Evolutionary conservation across 495 filamentous ascomycete species (phyloP).

Genomic region (Neurospora africana): DNA sequence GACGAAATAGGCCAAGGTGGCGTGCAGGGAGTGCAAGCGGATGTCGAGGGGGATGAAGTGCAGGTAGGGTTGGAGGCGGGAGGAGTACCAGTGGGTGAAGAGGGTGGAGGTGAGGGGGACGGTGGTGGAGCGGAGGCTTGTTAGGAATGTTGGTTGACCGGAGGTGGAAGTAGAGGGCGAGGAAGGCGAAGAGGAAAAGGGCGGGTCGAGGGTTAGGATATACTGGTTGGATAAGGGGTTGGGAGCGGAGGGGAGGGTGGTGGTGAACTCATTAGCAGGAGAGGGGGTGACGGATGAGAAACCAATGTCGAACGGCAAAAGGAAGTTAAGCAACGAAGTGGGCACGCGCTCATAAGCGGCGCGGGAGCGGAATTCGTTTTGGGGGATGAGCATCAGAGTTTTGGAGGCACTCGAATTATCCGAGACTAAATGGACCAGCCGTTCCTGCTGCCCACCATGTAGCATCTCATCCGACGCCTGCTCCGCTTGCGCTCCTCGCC

Average conservation of each 20-base stretch:
- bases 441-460: constrained; percentile 40
- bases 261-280: not conserved
- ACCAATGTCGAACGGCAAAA: constrained; percentile 31
- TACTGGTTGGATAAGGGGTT: constrained; percentile 28
- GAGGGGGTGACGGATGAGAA: constrained; percentile 9
- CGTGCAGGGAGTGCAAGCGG: constrained; percentile 53
- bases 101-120: constrained; percentile 55
- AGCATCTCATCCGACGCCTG: constrained; percentile 22
- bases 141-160: not conserved
- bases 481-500: constrained; percentile 44
- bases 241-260: not conserved
- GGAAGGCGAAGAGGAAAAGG: not conserved
- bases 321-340: constrained; percentile 22
- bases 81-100: constrained; percentile 68
- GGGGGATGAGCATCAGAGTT: constrained; percentile 30
- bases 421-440: constrained; percentile 52
- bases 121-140: too few relatives aligned
- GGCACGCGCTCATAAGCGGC: constrained; percentile 26
- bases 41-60: constrained; percentile 72
- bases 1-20: constrained; percentile 54
- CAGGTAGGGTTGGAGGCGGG: constrained; percentile 58
- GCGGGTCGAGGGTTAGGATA: constrained; percentile 51
- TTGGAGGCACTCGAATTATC: constrained; percentile 27
- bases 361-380: constrained; percentile 11
- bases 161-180: not conserved